Percentiles rank a stretch among this genome's conserved stretches.
Evolutionary conservation across 2,329 filamentous ascomycete species (phyloP).

Genomic region (Calonectria naviculata): DNA sequence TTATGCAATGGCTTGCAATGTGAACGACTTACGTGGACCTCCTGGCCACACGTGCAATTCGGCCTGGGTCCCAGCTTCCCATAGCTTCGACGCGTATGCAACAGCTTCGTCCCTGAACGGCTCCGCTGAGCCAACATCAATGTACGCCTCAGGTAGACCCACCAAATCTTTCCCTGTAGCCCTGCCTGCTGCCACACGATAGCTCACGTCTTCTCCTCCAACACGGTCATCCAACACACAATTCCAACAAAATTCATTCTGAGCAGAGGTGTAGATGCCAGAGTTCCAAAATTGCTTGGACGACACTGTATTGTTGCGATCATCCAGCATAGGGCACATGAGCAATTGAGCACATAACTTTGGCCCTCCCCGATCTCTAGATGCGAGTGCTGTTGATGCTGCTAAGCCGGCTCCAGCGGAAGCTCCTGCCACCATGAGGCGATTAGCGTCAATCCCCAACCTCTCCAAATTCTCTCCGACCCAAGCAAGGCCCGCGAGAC

Average conservation of each 20-base stretch:
- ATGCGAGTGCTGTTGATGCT: background rate
- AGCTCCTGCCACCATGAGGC: slow-evolving; percentile 15
- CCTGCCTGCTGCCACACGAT: slow-evolving; percentile 12
- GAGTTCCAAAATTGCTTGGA: slow-evolving; percentile 20
- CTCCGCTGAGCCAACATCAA: slow-evolving; percentile 24
- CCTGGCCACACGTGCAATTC: slow-evolving; percentile 29
- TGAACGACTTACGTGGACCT: slow-evolving; percentile 17
- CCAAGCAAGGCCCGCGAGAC: slow-evolving; percentile 12
- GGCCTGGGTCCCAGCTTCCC: slow-evolving; percentile 18
- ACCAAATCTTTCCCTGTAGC: slow-evolving; percentile 11
- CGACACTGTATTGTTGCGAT: slow-evolving; percentile 11
- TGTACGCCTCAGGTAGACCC: slow-evolving; percentile 10
- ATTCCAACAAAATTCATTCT: slow-evolving; percentile 8
- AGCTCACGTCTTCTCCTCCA: slow-evolving; percentile 1
- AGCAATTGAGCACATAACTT: slow-evolving; percentile 20
- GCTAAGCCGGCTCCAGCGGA: slow-evolving; percentile 26
- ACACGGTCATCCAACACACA: slow-evolving; percentile 10
- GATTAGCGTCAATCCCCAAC: background rate
- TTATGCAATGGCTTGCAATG: no score
- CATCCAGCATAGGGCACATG: slow-evolving; percentile 27
- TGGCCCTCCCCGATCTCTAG: slow-evolving; percentile 12
- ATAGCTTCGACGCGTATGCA: slow-evolving; percentile 20
- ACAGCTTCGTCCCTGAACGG: slow-evolving; percentile 28
- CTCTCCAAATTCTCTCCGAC: background rate
- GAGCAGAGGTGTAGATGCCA: slow-evolving; percentile 8